A percentile compares a stretch with the other conserved stretches of the same genome.
Evolutionary conservation across 2,329 filamentous ascomycete species (phyloP).

Genomic region (Colletotrichum sojae): DNA sequence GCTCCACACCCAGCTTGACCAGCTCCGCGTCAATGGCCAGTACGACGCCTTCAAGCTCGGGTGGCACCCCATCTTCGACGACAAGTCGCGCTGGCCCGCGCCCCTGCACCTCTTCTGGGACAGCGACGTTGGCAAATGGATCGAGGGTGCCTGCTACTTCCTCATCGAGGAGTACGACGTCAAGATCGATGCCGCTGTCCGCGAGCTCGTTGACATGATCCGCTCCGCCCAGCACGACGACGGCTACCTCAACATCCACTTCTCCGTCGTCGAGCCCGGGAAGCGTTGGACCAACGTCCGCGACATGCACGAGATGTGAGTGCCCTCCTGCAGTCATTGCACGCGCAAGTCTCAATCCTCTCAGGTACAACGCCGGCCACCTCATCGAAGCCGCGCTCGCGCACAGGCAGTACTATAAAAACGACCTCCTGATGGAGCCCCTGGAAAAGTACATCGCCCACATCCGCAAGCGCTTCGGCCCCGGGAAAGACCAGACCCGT

Average conservation of each 20-base stretch:
- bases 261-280: constrained; percentile 69
- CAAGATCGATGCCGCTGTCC: constrained; percentile 64
- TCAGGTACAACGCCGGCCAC: constrained; percentile 72
- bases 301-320: constrained; percentile 74
- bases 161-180: constrained; percentile 57
- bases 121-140: constrained; percentile 69
- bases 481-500: constrained; percentile 62
- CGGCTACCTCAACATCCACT: constrained; percentile 76
- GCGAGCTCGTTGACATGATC: constrained; percentile 72
- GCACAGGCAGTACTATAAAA: constrained; percentile 66
- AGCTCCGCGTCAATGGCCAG: constrained; percentile 67
- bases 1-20: constrained; percentile 65
- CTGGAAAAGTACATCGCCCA: constrained; percentile 69
- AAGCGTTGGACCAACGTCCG: constrained; percentile 71
- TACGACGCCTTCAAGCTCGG: constrained; percentile 71
- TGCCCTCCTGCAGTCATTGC: neutral
- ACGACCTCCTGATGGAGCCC: constrained; percentile 64
- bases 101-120: constrained; percentile 74
- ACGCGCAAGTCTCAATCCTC: constrained; percentile 20
- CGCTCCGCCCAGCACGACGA: constrained; percentile 69
- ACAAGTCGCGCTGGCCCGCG: constrained; percentile 66
- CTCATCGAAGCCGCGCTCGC: constrained; percentile 73
- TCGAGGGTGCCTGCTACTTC: constrained; percentile 74
- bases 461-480: constrained; percentile 66
- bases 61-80: constrained; percentile 69